These are phyloP conservation scores for Blakeslea trispora DNA, from an alignment of 371 early-diverging fungal species.

Conservation along the genomic window DNA sequence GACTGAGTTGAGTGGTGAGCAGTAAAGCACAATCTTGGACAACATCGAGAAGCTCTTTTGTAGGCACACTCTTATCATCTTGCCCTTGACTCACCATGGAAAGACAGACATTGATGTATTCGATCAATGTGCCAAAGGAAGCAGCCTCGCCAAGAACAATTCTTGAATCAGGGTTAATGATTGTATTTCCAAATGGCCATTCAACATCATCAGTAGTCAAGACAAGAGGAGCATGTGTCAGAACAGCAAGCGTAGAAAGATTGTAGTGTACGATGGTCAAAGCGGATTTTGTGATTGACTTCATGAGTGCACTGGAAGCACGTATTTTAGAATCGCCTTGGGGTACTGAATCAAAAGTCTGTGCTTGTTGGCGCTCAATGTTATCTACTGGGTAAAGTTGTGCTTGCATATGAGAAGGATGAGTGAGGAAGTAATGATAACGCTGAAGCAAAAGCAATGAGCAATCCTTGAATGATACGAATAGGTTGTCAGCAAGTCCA, in stretches of 20 bases:
- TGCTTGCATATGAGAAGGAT: slow-evolving; percentile 47
- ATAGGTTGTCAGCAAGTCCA: slow-evolving; percentile 27
- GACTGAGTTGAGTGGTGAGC: slow-evolving; percentile 30
- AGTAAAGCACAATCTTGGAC: slow-evolving; percentile 32
- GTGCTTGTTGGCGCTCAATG: slow-evolving; percentile 31
- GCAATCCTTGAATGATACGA: slow-evolving; percentile 39
- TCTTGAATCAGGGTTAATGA: slow-evolving; percentile 31
- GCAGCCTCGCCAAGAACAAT: slow-evolving; percentile 11
- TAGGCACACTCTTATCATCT: slow-evolving; percentile 6
- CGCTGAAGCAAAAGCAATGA: slow-evolving; percentile 37
- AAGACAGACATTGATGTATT: slow-evolving; percentile 31
- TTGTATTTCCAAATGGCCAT: slow-evolving; percentile 44
- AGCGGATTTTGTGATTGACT: background rate
- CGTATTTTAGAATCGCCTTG: too few species aligned
- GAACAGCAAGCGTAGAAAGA: slow-evolving; percentile 22
- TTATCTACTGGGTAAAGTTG: slow-evolving; percentile 43
- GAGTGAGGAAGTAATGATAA: slow-evolving; percentile 44
- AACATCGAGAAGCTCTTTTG: slow-evolving; percentile 17
- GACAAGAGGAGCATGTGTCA: slow-evolving; percentile 27
- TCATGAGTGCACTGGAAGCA: slow-evolving; percentile 14
- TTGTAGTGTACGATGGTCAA: slow-evolving; percentile 16
- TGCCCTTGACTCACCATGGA: slow-evolving; percentile 25
- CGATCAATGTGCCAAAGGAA: slow-evolving; percentile 40
- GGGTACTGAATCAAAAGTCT: slow-evolving; percentile 9
- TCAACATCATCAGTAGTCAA: slow-evolving; percentile 19